Percentiles rank a stretch among this genome's conserved stretches.
These are phyloP conservation scores for Botrytis squamosa DNA, from an alignment of 2,329 filamentous ascomycete species.

Conservation along the genomic window DNA sequence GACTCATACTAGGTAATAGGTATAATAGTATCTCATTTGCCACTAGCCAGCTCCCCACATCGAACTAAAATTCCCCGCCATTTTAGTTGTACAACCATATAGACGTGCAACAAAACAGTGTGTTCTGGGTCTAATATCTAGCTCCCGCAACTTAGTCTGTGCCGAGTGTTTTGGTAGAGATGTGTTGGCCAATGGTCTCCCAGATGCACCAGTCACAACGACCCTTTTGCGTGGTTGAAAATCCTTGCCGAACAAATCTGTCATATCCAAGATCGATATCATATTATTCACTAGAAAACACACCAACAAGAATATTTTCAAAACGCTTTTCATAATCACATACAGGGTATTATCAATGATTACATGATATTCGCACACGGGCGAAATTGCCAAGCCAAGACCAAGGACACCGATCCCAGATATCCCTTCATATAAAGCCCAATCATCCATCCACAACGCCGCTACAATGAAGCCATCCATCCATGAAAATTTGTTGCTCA, in stretches of 20 bases:
- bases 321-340: slow-evolving; percentile 1
- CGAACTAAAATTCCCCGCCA: background rate
- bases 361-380: slow-evolving; percentile 10
- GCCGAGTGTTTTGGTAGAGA: background rate
- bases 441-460: slow-evolving; percentile 12
- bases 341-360: slow-evolving; percentile 18
- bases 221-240: background rate
- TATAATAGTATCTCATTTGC: background rate
- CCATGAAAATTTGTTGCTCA: background rate
- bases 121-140: background rate
- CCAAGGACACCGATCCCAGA: slow-evolving; percentile 7
- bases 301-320: background rate
- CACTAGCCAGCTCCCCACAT: background rate
- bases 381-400: background rate
- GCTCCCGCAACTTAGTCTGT: background rate
- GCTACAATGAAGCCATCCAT: slow-evolving; percentile 12
- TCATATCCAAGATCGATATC: background rate
- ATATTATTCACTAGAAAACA: background rate
- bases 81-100: background rate
- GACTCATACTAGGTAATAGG: background rate
- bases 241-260: background rate
- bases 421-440: slow-evolving; percentile 1
- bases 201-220: background rate
- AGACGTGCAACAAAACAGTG: background rate
- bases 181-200: background rate